Percentiles rank a stretch among this genome's conserved stretches.
These are phyloP conservation scores for Mycocentrospora acerina DNA, from an alignment of 2,329 filamentous ascomycete genomes.

Conservation along the genomic window DNA sequence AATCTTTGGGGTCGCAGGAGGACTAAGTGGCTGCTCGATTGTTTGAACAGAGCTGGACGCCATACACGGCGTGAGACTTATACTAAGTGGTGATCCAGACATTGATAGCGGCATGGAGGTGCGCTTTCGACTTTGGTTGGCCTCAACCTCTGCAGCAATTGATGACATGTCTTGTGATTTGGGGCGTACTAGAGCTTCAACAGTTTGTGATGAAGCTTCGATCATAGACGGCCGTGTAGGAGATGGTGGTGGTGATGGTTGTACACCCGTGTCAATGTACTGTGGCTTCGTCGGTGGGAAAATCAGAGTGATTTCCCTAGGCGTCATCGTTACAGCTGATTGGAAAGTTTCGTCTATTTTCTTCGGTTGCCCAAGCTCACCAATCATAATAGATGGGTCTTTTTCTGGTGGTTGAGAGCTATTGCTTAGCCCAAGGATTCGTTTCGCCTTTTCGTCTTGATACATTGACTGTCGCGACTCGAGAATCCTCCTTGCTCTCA, in stretches of 20 bases:
- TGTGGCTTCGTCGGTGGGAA: constrained; percentile 41
- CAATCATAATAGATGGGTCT: constrained; percentile 20
- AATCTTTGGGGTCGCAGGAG: constrained; percentile 64
- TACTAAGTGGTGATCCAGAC: constrained; percentile 12
- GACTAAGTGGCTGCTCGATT: constrained; percentile 62
- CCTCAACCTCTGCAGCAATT: constrained; percentile 58
- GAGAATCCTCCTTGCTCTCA: constrained; percentile 40
- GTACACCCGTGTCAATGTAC: constrained; percentile 76
- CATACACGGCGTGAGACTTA: constrained; percentile 48
- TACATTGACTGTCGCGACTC: constrained; percentile 46
- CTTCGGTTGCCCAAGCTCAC: constrained; percentile 29
- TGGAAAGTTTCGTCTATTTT: constrained; percentile 20
- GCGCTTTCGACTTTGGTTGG: constrained; percentile 72
- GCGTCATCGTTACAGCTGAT: constrained; percentile 24
- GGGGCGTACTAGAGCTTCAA: constrained; percentile 16
- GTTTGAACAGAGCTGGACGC: constrained; percentile 68
- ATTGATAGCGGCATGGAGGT: constrained; percentile 47
- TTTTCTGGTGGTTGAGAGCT: constrained; percentile 27
- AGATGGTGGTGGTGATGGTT: constrained; percentile 81
- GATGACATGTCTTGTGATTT: constrained; percentile 24
- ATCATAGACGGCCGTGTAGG: constrained; percentile 51
- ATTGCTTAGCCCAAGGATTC: constrained; percentile 45
- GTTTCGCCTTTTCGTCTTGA: constrained; percentile 50
- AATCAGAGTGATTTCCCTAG: constrained; percentile 30
- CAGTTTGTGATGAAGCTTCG: constrained; percentile 24